phyloP scores from a whole-genome alignment of 495 filamentous ascomycete genomes.

The Annulohypoxylon maeteangense region DNA sequence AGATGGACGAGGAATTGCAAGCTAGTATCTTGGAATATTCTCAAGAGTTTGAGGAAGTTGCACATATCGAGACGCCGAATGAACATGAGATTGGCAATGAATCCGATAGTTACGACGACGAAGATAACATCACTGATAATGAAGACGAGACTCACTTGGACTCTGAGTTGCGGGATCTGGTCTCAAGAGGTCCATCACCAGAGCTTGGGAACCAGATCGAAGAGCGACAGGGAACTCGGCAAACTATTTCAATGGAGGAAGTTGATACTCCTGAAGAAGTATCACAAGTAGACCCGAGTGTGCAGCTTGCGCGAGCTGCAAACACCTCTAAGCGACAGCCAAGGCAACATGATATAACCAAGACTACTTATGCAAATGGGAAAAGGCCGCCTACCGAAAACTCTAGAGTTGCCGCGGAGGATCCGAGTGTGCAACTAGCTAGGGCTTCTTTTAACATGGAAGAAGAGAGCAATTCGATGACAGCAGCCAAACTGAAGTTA shows the following conservation, averaged over 20 bases:
- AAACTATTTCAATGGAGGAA: neutral
- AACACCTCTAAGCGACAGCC: conserved; percentile 44
- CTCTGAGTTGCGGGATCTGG: neutral
- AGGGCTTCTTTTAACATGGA: conserved; percentile 42
- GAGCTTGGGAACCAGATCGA: conserved; percentile 17
- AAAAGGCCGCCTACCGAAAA: conserved; percentile 12
- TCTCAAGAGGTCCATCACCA: conserved; percentile 19
- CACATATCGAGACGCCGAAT: neutral
- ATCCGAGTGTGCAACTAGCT: conserved; percentile 40
- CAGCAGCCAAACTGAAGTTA: conserved; percentile 53
- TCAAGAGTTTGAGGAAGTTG: conserved; percentile 19
- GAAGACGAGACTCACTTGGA: conserved; percentile 12
- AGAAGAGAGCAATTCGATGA: conserved; percentile 44
- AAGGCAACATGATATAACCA: conserved; percentile 33
- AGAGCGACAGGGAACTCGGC: conserved; percentile 1
- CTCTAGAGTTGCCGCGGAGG: conserved; percentile 25
- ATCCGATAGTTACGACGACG: conserved; percentile 11
- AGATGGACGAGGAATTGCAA: conserved; percentile 48
- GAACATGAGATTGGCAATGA: conserved; percentile 4
- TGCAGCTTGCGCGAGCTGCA: conserved; percentile 50
- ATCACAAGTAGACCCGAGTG: conserved; percentile 45
- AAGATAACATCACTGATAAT: neutral
- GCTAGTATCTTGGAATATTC: conserved; percentile 43
- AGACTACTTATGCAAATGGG: conserved; percentile 1
- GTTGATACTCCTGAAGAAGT: conserved; percentile 15